Evolutionary conservation across 2,329 filamentous ascomycete species (phyloP).

Genomic region (Sporothrix pallida): DNA sequence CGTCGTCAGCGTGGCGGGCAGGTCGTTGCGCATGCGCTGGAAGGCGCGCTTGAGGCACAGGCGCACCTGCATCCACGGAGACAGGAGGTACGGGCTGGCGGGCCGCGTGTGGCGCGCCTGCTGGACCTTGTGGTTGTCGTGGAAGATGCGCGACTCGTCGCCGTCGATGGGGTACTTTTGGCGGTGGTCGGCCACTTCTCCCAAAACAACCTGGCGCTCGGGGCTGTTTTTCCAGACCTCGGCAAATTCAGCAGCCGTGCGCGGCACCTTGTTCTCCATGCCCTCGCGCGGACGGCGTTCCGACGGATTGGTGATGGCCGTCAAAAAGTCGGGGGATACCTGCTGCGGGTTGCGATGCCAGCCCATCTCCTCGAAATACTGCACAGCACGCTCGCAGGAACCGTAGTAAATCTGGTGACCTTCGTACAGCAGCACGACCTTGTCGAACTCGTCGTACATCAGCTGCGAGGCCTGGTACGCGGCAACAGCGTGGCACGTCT

Average conservation of each 20-base stretch:
- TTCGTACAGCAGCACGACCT: conserved; percentile 73
- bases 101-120: conserved; percentile 68
- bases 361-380: conserved; percentile 72
- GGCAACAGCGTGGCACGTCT: conserved; percentile 67
- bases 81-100: conserved; percentile 78
- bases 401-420: conserved; percentile 72
- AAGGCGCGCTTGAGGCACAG: conserved; percentile 70
- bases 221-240: conserved; percentile 61
- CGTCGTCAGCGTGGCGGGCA: conserved; percentile 76
- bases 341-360: conserved; percentile 64
- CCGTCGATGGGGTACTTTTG: neutral
- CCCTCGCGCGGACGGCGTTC: conserved; percentile 72
- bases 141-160: conserved; percentile 54
- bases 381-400: conserved; percentile 62
- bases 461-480: conserved; percentile 71
- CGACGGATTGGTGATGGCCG: conserved; percentile 73
- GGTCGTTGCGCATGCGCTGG: conserved; percentile 79
- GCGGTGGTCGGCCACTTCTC: conserved; percentile 60
- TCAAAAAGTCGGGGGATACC: conserved; percentile 79
- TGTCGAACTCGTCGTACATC: conserved; percentile 69
- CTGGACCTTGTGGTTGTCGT: conserved; percentile 59
- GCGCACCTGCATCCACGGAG: conserved; percentile 59
- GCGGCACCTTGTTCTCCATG: conserved; percentile 61
- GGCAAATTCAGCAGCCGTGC: conserved; percentile 67
- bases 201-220: conserved; percentile 57